These are phyloP conservation scores for Lentithecium fluviatile DNA, from an alignment of 495 filamentous ascomycete genomes.

Conservation along the genomic window DNA sequence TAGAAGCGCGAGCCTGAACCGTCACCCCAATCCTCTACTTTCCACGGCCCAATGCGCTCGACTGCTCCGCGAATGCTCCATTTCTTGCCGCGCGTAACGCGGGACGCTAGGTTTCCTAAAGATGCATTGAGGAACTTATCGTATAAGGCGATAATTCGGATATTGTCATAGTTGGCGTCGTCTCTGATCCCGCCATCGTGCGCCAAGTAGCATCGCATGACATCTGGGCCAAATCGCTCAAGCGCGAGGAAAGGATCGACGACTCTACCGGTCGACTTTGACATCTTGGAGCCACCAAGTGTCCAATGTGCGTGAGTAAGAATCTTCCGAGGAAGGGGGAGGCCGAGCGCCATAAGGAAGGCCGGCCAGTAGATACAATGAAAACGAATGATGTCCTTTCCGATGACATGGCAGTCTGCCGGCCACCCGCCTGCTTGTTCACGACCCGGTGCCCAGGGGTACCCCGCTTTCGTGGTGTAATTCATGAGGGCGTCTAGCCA, in stretches of 20 bases:
- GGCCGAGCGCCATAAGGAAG: constrained; percentile 82
- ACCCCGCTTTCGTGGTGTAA: constrained; percentile 84
- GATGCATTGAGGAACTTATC: constrained; percentile 70
- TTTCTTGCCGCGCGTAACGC: constrained; percentile 64
- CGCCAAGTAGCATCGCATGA: constrained; percentile 82
- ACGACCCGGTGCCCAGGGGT: constrained; percentile 69
- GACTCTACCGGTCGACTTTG: constrained; percentile 89
- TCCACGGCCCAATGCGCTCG: constrained; percentile 6
- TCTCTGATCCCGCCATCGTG: constrained; percentile 69
- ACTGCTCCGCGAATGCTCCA: constrained; percentile 56
- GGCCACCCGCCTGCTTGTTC: constrained; percentile 73
- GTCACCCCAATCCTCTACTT: constrained; percentile 14
- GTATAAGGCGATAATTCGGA: constrained; percentile 70
- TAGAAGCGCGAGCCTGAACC: constrained; percentile 21
- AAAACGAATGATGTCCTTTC: constrained; percentile 95
- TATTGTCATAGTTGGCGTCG: constrained; percentile 83
- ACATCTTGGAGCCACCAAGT: constrained; percentile 86
- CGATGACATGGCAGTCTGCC: constrained; percentile 85
- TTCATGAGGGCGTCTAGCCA: constrained; percentile 97
- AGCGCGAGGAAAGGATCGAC: constrained; percentile 94
- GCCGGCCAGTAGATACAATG: constrained; percentile 99
- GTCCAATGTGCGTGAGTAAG: constrained; percentile 95
- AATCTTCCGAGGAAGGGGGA: constrained; percentile 78
- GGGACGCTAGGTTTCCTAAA: constrained; percentile 74
- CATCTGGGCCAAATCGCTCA: constrained; percentile 81